Evolutionary conservation across 306 rosid species (phyloP), one percentile per base, ranked within the genome.

Genomic region (Sicyos edulis): DNA sequence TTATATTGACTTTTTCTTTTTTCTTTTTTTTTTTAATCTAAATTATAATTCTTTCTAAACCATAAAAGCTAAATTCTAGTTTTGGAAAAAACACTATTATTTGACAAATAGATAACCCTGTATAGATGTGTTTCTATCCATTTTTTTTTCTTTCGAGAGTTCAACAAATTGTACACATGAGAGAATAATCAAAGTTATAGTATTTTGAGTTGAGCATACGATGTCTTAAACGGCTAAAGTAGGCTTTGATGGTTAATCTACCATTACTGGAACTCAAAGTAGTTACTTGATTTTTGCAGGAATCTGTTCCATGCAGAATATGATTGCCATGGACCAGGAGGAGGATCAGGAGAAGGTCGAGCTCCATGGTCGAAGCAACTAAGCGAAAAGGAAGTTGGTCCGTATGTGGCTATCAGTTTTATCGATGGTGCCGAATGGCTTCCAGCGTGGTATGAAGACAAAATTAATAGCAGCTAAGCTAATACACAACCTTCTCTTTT

Each of bases 391-490:
- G 82, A 86, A 78, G 95, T 0, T 52, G 81, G 70, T 3, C 80
- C 82, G 0, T 91, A 76, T 74, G 0, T 87, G 64, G 73, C 83
- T 4, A 62, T 89, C 26, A 78, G 80, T 72, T 91, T 74, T 85
- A 87, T 91, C 53, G 81, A 86, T 26, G 96, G 96, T 62, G 16
- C 60, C 44, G 77, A 87, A 32, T 89, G 97, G 97, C 82, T 91
- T 7, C 97, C 96, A 5, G 92, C 71, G 0, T 91, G 87, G 91
- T 70, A 22, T 84, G 72, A 83, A 74, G 20, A 13, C 37, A 59
- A 59, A 14, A 3, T 50, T 14, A 50, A 54, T 32, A 32, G 37
- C 37, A 8, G 58, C 20, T 53, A 53, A 69, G 68, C 74, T 37
- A 66, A 29, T 54, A 32, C 37, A 17, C 60, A 15, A 8, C 51